phyloP scores from a whole-genome alignment of 768 basidiomycete genomes.

The Cystobasidium tubakii region DNA sequence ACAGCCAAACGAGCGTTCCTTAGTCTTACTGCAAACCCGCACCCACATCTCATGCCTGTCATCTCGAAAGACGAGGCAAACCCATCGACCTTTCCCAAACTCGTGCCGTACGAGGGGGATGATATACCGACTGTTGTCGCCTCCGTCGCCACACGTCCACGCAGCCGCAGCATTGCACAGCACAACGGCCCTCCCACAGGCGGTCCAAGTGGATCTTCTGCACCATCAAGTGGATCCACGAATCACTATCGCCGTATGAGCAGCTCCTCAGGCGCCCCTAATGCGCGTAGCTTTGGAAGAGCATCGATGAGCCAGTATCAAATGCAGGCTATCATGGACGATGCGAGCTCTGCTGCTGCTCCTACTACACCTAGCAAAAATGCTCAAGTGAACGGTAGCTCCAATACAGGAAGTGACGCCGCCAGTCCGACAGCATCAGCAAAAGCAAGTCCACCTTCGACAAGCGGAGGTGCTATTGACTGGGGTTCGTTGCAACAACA shows the following conservation, averaged over 20 bases:
- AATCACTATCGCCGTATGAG: constrained; percentile 6
- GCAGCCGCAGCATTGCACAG: constrained; percentile 27
- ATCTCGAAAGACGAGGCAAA: background rate
- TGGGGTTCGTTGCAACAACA: constrained; percentile 28
- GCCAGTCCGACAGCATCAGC: background rate
- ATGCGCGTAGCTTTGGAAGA: constrained; percentile 19
- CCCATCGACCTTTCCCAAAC: constrained; percentile 21
- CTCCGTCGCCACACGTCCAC: constrained; percentile 49
- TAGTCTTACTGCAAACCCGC: constrained; percentile 70
- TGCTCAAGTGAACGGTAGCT: background rate
- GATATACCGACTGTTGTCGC: constrained; percentile 66
- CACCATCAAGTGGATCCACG: background rate
- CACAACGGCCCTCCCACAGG: background rate
- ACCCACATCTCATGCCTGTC: constrained; percentile 50
- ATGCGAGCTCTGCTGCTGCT: background rate
- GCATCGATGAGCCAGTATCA: constrained; percentile 26
- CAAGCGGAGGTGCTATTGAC: constrained; percentile 29
- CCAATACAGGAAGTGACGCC: background rate
- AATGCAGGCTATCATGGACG: constrained; percentile 35
- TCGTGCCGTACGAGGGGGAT: constrained; percentile 87
- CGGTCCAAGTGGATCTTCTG: background rate
- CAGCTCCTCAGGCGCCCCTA: constrained; percentile 2
- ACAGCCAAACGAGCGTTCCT: constrained; percentile 94
- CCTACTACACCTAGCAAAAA: constrained; percentile 9
- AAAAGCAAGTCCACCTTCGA: constrained; percentile 3